Percentiles rank a stretch among this genome's conserved stretches.
Conservation (phyloP, 1,139 yeast species). For the Yamadazyma diospyri region DNA sequence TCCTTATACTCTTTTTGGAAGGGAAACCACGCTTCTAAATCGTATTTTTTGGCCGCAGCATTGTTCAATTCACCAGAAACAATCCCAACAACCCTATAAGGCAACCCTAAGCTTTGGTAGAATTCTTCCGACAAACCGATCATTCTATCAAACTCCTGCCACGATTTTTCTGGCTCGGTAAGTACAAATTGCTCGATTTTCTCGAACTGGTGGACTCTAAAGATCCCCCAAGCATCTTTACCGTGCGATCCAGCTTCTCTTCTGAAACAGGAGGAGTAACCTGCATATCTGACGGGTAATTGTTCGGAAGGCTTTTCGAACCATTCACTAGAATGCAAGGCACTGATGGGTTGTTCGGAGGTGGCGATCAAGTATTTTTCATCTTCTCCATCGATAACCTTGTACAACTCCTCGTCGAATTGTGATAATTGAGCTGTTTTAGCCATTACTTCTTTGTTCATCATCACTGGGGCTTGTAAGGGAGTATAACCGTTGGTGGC, state of each 20-base stretch:
- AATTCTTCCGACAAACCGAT: conserved; percentile 87
- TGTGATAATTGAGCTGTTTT: conserved; percentile 97
- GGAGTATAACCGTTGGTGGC: conserved; percentile 80
- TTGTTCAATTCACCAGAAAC: conserved; percentile 98
- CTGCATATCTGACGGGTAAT: conserved; percentile 93
- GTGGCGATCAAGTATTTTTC: conserved; percentile 98
- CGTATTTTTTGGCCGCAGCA: conserved; percentile 98
- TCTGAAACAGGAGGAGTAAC: conserved; percentile 97
- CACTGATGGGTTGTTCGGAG: conserved; percentile 98
- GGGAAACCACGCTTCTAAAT: conserved; percentile 99
- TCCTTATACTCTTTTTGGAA: conserved; percentile 98
- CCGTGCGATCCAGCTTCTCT: conserved; percentile 99
- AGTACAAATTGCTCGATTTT: conserved; percentile 95
- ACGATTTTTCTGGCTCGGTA: conserved; percentile 96
- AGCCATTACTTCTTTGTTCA: conserved; percentile 99
- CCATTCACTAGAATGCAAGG: conserved; percentile 98
- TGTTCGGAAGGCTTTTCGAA: conserved; percentile 97
- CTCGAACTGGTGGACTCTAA: conserved; percentile 98
- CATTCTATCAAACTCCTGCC: conserved; percentile 97
- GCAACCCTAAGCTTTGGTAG: conserved; percentile 86
- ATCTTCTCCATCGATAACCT: conserved; percentile 94
- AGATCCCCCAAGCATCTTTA: conserved; percentile 99
- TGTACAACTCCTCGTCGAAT: conserved; percentile 96
- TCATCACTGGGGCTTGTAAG: conserved; percentile 98
- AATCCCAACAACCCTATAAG: conserved; percentile 96